phyloP scores from a whole-genome alignment of 2,329 filamentous ascomycete species.

The Zarea fungicola region DNA sequence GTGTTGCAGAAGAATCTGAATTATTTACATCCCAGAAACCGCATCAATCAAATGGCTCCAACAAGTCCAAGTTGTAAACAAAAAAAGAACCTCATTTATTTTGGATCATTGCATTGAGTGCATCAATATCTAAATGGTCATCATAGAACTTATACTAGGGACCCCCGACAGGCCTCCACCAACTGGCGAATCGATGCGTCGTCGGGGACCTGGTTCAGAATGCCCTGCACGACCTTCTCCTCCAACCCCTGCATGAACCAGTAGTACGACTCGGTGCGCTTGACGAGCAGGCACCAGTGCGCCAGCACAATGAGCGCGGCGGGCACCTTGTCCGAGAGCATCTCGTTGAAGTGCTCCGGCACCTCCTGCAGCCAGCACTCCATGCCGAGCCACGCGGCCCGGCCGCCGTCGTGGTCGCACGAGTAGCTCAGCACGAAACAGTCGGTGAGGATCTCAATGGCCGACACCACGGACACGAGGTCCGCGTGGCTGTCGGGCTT shows the following conservation, averaged over 20 bases:
- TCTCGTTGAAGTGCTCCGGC: neutral
- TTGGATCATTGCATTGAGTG: too few species aligned
- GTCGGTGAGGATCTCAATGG: slow-evolving; percentile 1
- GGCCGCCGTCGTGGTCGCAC: neutral
- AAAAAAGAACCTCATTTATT: too few species aligned
- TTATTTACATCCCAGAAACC: too few species aligned
- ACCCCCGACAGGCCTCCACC: neutral
- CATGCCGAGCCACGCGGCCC: slow-evolving; percentile 1
- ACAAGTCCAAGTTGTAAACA: too few species aligned
- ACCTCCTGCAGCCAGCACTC: slow-evolving; percentile 1
- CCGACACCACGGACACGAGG: neutral
- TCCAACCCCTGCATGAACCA: neutral
- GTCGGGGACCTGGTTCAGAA: neutral
- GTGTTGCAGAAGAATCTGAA: too few species aligned
- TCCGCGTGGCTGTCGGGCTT: slow-evolving; percentile 2
- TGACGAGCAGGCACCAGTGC: neutral
- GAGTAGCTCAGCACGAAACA: slow-evolving; percentile 2
- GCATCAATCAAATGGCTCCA: too few species aligned
- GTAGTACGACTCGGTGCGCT: neutral
- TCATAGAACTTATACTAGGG: too few species aligned
- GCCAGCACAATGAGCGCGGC: neutral
- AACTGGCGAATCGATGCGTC: neutral
- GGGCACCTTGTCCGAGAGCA: neutral
- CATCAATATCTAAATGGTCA: too few species aligned
- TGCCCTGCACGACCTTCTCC: neutral